Evolutionary conservation across 176 grass and related monocot genomes (phyloP).

Genomic region (Oryza coarctata): DNA sequence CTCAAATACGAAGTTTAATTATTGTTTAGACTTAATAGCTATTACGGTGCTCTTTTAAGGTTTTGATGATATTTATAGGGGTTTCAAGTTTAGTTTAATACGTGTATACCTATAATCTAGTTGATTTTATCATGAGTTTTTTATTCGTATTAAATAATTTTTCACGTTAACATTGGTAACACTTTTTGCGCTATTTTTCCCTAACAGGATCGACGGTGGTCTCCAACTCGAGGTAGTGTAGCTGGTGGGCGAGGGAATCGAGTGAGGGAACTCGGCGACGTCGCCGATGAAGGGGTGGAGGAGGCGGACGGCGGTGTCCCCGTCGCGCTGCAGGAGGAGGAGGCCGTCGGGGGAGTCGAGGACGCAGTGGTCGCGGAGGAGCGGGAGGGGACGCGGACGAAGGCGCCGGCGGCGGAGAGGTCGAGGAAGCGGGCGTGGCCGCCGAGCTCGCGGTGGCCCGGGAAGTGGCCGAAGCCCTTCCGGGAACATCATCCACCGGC

Average conservation of each 20-base stretch:
- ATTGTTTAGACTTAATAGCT: no score
- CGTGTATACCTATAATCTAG: no score
- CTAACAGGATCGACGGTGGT: no score
- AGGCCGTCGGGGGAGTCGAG: slow-evolving; percentile 30
- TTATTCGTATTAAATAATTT: no score
- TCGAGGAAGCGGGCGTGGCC: slow-evolving; percentile 18
- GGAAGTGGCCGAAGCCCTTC: slow-evolving; percentile 22
- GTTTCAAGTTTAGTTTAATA: no score
- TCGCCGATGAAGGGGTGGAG: slow-evolving; percentile 19
- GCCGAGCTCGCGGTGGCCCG: neutral
- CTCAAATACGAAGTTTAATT: no score
- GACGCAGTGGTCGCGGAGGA: slow-evolving; percentile 15
- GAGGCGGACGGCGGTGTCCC: neutral
- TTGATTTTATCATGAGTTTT: no score
- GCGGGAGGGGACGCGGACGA: no score
- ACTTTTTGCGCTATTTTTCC: no score
- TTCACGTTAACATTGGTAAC: no score
- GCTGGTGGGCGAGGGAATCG: neutral
- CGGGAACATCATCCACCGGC: neutral
- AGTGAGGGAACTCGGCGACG: slow-evolving; percentile 5
- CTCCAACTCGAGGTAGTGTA: neutral
- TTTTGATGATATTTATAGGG: no score
- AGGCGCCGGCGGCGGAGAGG: slow-evolving; percentile 7
- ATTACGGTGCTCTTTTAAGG: no score
- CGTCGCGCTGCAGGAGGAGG: slow-evolving; percentile 27